These are phyloP conservation scores for Cymbopogon citratus DNA, from an alignment of 176 grass and related monocot species.

Conservation along the genomic window DNA sequence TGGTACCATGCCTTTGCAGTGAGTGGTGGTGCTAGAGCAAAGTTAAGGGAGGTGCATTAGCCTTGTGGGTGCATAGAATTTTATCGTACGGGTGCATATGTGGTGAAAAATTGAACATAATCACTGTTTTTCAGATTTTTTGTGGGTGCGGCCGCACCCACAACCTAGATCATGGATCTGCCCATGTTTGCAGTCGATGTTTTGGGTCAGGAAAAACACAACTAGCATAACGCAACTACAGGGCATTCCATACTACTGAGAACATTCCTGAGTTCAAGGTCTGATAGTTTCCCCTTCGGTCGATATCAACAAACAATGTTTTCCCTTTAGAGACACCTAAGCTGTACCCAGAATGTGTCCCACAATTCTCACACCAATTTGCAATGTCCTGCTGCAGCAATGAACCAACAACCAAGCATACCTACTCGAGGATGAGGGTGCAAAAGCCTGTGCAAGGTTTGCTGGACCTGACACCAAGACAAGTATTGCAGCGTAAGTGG, in stretches of 20 bases:
- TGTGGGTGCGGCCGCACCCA: no score
- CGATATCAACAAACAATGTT: conserved; percentile 13
- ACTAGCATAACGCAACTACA: conserved; percentile 2
- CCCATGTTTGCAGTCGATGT: conserved; percentile 4
- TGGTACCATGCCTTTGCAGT: background rate
- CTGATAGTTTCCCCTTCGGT: conserved; percentile 20
- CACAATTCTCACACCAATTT: conserved; percentile 39
- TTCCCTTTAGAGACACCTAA: conserved; percentile 23
- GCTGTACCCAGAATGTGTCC: conserved; percentile 44
- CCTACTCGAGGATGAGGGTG: conserved; percentile 60
- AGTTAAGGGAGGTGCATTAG: no score
- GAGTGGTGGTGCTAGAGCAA: no score
- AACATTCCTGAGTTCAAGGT: conserved; percentile 28
- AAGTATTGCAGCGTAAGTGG: conserved; percentile 30
- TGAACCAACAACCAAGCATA: conserved; percentile 55
- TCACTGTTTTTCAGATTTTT: no score
- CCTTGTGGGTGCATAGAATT: no score
- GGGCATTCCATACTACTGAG: conserved; percentile 26
- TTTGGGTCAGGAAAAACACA: background rate
- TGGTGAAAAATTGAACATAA: no score
- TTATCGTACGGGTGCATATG: no score
- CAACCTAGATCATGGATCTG: no score
- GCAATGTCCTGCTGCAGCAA: conserved; percentile 75
- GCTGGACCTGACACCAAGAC: conserved; percentile 15
- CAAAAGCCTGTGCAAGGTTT: conserved; percentile 44